These are phyloP conservation scores for Nemania sp. DNA, from an alignment of 2,329 filamentous ascomycete genomes.

Conservation along the genomic window DNA sequence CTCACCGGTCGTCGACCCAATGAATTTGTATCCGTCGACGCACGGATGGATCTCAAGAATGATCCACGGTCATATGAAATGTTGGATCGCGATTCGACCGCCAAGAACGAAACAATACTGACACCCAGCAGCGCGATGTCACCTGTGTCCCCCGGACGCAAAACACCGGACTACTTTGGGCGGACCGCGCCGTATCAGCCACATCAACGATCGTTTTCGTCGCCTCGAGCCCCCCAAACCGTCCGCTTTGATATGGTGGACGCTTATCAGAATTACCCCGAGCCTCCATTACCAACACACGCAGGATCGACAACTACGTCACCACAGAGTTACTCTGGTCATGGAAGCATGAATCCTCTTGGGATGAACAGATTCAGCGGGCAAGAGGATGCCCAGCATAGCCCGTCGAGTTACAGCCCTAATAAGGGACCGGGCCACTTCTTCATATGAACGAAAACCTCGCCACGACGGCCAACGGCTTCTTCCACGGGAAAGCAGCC, in stretches of 20 bases:
- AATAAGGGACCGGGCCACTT: slow-evolving; percentile 32
- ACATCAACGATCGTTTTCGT: slow-evolving; percentile 60
- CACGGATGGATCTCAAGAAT: slow-evolving; percentile 63
- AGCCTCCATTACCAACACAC: slow-evolving; percentile 32
- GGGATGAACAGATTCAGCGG: slow-evolving; percentile 60
- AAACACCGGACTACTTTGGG: slow-evolving; percentile 57
- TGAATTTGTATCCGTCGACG: slow-evolving; percentile 91
- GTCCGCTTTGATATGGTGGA: slow-evolving; percentile 51
- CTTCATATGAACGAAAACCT: slow-evolving; percentile 31
- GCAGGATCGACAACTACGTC: background rate
- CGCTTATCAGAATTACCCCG: slow-evolving; percentile 44
- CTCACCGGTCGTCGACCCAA: slow-evolving; percentile 58
- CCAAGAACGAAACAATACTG: slow-evolving; percentile 53
- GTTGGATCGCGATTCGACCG: slow-evolving; percentile 64
- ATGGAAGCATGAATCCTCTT: slow-evolving; percentile 56
- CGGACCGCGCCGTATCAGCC: slow-evolving; percentile 59
- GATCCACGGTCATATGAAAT: slow-evolving; percentile 79
- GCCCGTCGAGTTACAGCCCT: slow-evolving; percentile 30
- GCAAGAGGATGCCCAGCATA: slow-evolving; percentile 29
- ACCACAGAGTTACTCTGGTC: slow-evolving; percentile 27
- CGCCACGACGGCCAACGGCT: slow-evolving; percentile 3
- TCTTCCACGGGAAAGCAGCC: slow-evolving; percentile 10
- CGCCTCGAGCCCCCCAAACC: slow-evolving; percentile 53
- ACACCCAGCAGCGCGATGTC: slow-evolving; percentile 50
- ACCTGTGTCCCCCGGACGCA: slow-evolving; percentile 43